Percentiles rank a stretch among this genome's conserved stretches.
Conservation (phyloP, 176 grass and related monocot genomes). For the Hordeum vulgare region MorexV3_pseudomolecules_assembly NC_058520.1:508530838-508531337, state of each 20-base stretch:
- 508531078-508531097: background rate
- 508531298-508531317: no score
- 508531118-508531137: slow-evolving; percentile 14
- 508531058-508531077: background rate
- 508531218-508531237: no score
- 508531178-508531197: background rate
- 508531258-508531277: background rate
- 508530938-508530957: background rate
- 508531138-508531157: background rate
- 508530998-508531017: background rate
- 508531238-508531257: no score
- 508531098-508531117: background rate
- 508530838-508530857: background rate
- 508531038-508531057: background rate
- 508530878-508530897: background rate
- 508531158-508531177: background rate
- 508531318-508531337: no score
- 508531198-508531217: background rate
- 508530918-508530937: background rate
- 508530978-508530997: background rate
- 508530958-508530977: background rate
- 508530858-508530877: background rate
- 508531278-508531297: background rate
- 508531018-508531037: background rate
- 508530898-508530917: background rate